Evolutionary conservation across 805 yeast genomes (phyloP).

Genomic region (Lachancea thermotolerans): DNA sequence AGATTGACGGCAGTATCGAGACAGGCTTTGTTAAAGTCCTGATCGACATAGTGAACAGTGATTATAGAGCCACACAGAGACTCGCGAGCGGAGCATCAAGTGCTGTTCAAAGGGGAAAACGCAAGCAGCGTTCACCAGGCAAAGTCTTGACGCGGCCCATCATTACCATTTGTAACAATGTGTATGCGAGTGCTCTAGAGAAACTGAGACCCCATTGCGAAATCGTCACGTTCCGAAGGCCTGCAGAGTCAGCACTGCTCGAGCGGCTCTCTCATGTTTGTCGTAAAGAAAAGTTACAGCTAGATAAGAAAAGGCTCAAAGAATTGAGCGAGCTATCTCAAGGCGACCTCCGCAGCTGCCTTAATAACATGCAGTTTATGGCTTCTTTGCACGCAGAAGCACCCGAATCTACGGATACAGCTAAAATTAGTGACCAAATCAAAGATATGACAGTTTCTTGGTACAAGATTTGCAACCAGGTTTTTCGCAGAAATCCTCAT

Average conservation of each 20-base stretch:
- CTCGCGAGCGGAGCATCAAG: constrained; percentile 13
- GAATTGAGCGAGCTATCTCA: constrained; percentile 66
- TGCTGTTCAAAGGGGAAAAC: neutral
- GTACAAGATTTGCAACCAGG: constrained; percentile 54
- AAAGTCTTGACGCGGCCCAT: constrained; percentile 67
- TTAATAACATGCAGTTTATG: constrained; percentile 72
- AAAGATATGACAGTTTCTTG: constrained; percentile 64
- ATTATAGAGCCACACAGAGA: constrained; percentile 43
- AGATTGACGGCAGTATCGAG: constrained; percentile 76
- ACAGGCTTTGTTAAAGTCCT: constrained; percentile 52
- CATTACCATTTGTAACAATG: constrained; percentile 86
- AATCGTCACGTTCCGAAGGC: constrained; percentile 56
- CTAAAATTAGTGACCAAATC: constrained; percentile 7
- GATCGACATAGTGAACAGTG: constrained; percentile 53
- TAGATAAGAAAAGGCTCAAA: constrained; percentile 47
- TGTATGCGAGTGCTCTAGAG: constrained; percentile 69
- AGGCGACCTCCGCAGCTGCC: constrained; percentile 79
- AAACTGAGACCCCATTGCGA: constrained; percentile 69
- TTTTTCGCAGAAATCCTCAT: constrained; percentile 50
- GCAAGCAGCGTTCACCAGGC: constrained; percentile 13
- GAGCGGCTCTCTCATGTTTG: constrained; percentile 48
- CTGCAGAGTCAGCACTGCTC: constrained; percentile 41
- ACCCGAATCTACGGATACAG: neutral
- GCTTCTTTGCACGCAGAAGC: constrained; percentile 8
- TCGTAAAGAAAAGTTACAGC: constrained; percentile 43